A percentile compares a stretch with the other conserved stretches of the same genome.
Conservation (phyloP, 192 early-diverging fungal species). For the Entophlyctis luteolus region DNA sequence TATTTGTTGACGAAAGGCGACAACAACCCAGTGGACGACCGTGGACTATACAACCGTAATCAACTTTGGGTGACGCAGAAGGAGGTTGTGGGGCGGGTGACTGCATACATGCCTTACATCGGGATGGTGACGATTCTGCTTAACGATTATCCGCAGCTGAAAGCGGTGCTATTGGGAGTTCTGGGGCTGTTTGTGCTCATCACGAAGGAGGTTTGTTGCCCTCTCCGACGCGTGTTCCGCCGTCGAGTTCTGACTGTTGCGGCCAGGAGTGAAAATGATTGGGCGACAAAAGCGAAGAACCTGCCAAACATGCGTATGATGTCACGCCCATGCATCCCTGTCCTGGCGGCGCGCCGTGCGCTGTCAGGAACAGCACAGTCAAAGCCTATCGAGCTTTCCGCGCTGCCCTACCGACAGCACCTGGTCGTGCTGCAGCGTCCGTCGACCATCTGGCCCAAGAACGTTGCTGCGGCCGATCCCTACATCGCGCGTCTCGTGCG, state of each 20-base stretch:
- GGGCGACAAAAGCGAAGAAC: too few relatives aligned
- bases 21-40: slow-evolving; percentile 87
- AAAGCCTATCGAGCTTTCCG: neutral
- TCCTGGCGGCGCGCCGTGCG: too few relatives aligned
- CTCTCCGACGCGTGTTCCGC: too few relatives aligned
- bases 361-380: too few relatives aligned
- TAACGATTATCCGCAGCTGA: slow-evolving; percentile 94
- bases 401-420: neutral
- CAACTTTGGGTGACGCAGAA: slow-evolving; percentile 90
- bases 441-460: neutral
- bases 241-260: too few relatives aligned
- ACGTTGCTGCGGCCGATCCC: neutral
- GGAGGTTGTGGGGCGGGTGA: slow-evolving; percentile 86
- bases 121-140: slow-evolving; percentile 95
- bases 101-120: slow-evolving; percentile 83
- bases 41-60: slow-evolving; percentile 73
- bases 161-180: slow-evolving; percentile 71
- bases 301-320: too few relatives aligned
- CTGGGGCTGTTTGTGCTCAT: slow-evolving; percentile 50
- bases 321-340: too few relatives aligned
- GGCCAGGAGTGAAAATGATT: too few relatives aligned
- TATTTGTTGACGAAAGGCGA: slow-evolving; percentile 95
- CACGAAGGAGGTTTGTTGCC: slow-evolving; percentile 32
- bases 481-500: neutral
- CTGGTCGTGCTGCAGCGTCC: neutral